Evolutionary conservation across 2,329 filamentous ascomycete genomes (phyloP), one percentile per base, ranked within the genome.

Genomic region (Alternaria solani): DNA sequence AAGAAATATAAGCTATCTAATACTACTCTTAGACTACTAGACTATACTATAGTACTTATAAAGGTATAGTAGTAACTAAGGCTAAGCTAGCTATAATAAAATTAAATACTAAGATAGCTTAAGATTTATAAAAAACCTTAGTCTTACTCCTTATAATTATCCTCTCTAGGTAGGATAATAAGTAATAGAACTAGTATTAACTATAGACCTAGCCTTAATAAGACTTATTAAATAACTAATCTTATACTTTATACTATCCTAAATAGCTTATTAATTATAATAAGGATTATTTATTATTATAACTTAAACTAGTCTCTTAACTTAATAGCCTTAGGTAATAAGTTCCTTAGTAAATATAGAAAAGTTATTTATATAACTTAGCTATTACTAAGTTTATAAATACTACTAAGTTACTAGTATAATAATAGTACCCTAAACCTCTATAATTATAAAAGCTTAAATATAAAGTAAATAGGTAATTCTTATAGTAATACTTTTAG

Each of bases 391-490:
- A 23, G 20, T 44, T 42, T 23, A 25, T 57, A 16, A 47, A 6
- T 57, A 30, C 41, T 57, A 39, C 30, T 57, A 18, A 47, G 55
- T 1, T 57, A 57, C 7, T n/a, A 1, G 12, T 57, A 18, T 52
- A 36, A 57, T 12, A 4, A 43, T 3, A 26, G 48, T 20, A 12
- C 23, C 4, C 5, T 43, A 42, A 30, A 51, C 38, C 53, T 47
- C 54, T 65, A 18, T 44, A 57, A 47, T 55, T 20, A 26, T 32
- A 9, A 26, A 64, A 51, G 60, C 39, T 55, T 39, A n/a, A 68
- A 61, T 54, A 26, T 28, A 14, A 55, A 64, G 42, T 49, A 16
- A 43, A 63, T 56, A 9, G 63, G 55, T 34, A 62, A 55, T 57
- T 52, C 25, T 23, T 9, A 62, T 51, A 42, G 18, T 44, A 18